These are phyloP conservation scores for Viridothelium virens DNA, from an alignment of 495 filamentous ascomycete genomes.

Conservation along the genomic window DNA sequence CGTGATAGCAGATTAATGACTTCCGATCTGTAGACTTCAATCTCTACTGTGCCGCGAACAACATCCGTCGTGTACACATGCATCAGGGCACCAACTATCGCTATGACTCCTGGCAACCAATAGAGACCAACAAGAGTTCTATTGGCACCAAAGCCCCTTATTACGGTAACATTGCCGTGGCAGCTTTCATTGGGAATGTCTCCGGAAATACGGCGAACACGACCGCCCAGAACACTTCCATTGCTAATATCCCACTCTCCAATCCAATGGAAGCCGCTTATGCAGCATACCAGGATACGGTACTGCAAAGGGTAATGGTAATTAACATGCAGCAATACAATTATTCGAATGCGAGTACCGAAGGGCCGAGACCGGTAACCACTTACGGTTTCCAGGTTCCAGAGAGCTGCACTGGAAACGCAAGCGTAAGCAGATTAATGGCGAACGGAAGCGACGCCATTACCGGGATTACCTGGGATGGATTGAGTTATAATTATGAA, in stretches of 20 bases:
- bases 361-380: slow-evolving; percentile 30
- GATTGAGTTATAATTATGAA: slow-evolving; percentile 57
- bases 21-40: slow-evolving; percentile 46
- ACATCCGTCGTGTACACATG: slow-evolving; percentile 56
- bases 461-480: slow-evolving; percentile 54
- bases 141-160: slow-evolving; percentile 59
- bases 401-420: slow-evolving; percentile 29
- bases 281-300: slow-evolving; percentile 45
- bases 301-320: slow-evolving; percentile 45
- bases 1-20: neutral
- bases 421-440: slow-evolving; percentile 37
- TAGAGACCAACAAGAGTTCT: slow-evolving; percentile 44
- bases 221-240: slow-evolving; percentile 26
- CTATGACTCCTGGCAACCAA: slow-evolving; percentile 53
- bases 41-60: slow-evolving; percentile 49
- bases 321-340: slow-evolving; percentile 57
- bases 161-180: slow-evolving; percentile 57
- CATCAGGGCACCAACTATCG: slow-evolving; percentile 60
- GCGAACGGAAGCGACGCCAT: slow-evolving; percentile 61
- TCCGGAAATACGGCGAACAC: slow-evolving; percentile 9
- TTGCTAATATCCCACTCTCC: slow-evolving; percentile 41
- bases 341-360: slow-evolving; percentile 37
- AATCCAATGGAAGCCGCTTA: slow-evolving; percentile 49
- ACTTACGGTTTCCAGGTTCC: slow-evolving; percentile 45
- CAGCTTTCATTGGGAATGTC: slow-evolving; percentile 46